Evolutionary conservation across 192 early-diverging fungal genomes (phyloP), one percentile per base, ranked within the genome.

Genomic region (Endogone sp.): DNA sequence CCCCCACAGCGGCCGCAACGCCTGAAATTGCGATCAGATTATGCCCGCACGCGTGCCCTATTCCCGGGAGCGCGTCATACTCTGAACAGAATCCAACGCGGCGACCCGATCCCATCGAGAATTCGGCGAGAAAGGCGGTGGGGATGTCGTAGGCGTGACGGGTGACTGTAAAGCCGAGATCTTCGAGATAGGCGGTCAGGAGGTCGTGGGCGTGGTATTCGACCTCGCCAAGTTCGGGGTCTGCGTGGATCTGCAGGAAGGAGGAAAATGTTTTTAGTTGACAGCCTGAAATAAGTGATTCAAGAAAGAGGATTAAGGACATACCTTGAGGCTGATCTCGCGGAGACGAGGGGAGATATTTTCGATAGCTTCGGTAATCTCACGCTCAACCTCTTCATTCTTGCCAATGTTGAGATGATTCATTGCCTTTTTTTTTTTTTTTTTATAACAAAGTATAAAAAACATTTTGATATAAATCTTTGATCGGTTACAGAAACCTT

Each of bases 81-180:
- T 84, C 83, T 23, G 73, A 73, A 60, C 83, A 84, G 54, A 80
- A 84, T 1, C 37, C 37, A 56, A 92, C 70, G 6, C 74, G 67
- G 27, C 80, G 75, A 10, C 79, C 83, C 3, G 66, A 57, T 8
- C 74, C 81, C 22, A 86, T 73, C 9, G 68, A 67, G 66, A 85
- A 91, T 30, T 89, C 86, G 24, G 92, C 90, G 25, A 88, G 70
- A 72, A 95, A 95, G 0, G 91, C 90, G 1, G 93, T 95, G 55
- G 85, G 76, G 13, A 95, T 65, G 0, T 83, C 89, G 74, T 66
- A 89, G 4, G 84, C 88, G 13, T 80, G 60, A 2, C 80, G 84
- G 21, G 81, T 79, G 23, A 94, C 82, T 1, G 66, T 28, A 68
- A 91, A 94, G 21, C 89, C 91, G 59, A 87, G 75, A 28, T 63